These are phyloP conservation scores for Amanita fuliginea DNA, from an alignment of 768 basidiomycete species.

Conservation along the genomic window DNA sequence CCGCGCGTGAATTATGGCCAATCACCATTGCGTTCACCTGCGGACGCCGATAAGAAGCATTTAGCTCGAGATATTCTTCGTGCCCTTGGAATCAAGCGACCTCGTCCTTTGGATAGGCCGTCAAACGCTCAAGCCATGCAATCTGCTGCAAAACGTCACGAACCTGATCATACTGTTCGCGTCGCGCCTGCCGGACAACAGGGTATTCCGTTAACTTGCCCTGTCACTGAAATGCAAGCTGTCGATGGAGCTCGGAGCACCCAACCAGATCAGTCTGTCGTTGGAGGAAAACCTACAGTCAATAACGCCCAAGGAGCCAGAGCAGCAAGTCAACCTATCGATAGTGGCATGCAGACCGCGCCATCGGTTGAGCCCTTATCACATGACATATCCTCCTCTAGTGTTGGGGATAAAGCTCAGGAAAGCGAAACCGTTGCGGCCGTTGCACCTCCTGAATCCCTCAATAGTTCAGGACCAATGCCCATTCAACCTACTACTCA, in stretches of 20 bases:
- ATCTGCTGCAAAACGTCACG: not conserved
- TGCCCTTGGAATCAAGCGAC: constrained; percentile 26
- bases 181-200: not conserved
- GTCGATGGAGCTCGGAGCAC: not conserved
- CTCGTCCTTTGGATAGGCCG: not conserved
- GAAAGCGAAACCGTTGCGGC: not conserved
- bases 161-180: not conserved
- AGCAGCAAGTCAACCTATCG: not conserved
- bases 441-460: not conserved
- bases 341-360: not conserved
- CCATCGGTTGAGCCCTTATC: not conserved
- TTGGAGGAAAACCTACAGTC: not conserved
- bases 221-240: not conserved
- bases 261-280: not conserved
- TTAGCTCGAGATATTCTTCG: constrained; percentile 48
- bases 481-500: not conserved
- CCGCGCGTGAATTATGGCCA: not conserved
- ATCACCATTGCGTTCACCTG: constrained; percentile 1
- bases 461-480: not conserved
- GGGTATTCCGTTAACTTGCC: not conserved
- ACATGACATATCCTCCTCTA: not conserved
- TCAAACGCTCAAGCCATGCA: not conserved
- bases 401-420: not conserved
- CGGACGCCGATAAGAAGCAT: constrained; percentile 14
- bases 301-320: not conserved